Conservation (phyloP, 2,329 filamentous ascomycete genomes). For the Furcasterigmium sp. region DNA sequence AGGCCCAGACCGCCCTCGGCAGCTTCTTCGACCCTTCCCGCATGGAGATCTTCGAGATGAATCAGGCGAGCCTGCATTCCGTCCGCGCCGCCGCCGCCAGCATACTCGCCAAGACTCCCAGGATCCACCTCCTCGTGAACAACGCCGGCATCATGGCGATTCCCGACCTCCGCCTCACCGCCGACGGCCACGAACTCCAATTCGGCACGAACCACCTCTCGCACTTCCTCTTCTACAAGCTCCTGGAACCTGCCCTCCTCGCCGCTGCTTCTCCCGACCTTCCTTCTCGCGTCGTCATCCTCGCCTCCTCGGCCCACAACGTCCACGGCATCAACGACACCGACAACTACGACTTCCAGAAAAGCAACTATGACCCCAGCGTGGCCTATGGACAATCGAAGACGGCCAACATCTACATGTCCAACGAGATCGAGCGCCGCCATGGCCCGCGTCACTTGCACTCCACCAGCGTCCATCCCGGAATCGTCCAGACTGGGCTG, state of each 20-base stretch:
- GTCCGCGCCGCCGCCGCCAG: slow-evolving; percentile 28
- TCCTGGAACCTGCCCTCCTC: slow-evolving; percentile 36
- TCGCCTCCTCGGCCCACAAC: slow-evolving; percentile 18
- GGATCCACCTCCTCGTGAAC: slow-evolving; percentile 37
- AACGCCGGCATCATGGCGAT: slow-evolving; percentile 36
- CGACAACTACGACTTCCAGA: slow-evolving; percentile 11
- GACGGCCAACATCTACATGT: slow-evolving; percentile 43
- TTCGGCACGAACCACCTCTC: slow-evolving; percentile 39
- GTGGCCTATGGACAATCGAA: slow-evolving; percentile 42
- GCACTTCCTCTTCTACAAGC: slow-evolving; percentile 39
- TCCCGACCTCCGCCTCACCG: slow-evolving; percentile 23
- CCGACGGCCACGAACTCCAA: slow-evolving; percentile 37
- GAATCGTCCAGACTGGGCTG: slow-evolving; percentile 28
- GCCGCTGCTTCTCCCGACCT: slow-evolving; percentile 16
- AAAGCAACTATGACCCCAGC: slow-evolving; percentile 23
- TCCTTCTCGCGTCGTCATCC: slow-evolving; percentile 30
- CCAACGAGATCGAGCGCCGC: slow-evolving; percentile 43
- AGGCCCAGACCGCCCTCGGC: slow-evolving; percentile 16
- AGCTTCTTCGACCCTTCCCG: slow-evolving; percentile 8
- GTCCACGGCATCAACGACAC: slow-evolving; percentile 2
- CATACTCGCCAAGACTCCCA: slow-evolving; percentile 19
- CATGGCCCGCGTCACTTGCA: slow-evolving; percentile 38
- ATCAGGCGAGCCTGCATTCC: slow-evolving; percentile 22
- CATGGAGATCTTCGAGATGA: slow-evolving; percentile 24
- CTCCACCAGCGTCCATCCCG: slow-evolving; percentile 39